These are phyloP conservation scores for Colletotrichum camelliae DNA, from an alignment of 2,329 filamentous ascomycete genomes.

Conservation along the genomic window DNA sequence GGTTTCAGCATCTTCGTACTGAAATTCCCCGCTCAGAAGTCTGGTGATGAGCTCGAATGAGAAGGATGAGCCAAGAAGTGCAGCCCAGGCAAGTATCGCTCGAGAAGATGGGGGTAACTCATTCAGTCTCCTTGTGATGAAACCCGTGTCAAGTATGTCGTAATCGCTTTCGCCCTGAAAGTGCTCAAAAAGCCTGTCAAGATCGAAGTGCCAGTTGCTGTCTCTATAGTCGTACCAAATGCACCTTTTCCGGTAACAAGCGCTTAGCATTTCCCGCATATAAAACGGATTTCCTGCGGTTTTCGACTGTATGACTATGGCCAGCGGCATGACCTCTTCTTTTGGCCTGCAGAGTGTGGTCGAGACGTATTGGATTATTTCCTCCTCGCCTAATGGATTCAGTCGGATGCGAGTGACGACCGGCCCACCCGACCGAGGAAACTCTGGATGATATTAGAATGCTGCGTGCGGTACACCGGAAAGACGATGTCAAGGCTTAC, in stretches of 20 bases:
- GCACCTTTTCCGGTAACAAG: constrained; percentile 84
- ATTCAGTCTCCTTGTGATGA: constrained; percentile 77
- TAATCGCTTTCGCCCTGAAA: constrained; percentile 82
- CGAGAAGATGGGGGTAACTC: constrained; percentile 79
- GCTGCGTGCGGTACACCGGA: not conserved
- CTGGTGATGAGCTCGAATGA: constrained; percentile 82
- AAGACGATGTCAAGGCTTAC: constrained; percentile 32
- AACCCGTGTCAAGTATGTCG: constrained; percentile 80
- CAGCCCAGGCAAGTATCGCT: constrained; percentile 84
- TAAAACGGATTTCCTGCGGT: constrained; percentile 90
- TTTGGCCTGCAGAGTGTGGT: constrained; percentile 77
- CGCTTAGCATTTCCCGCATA: constrained; percentile 87
- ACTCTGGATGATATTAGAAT: constrained; percentile 40
- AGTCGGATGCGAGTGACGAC: constrained; percentile 75
- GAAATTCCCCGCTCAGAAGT: constrained; percentile 77
- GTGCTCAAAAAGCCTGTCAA: constrained; percentile 85
- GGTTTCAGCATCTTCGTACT: constrained; percentile 56
- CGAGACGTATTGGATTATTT: constrained; percentile 83
- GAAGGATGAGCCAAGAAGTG: constrained; percentile 81
- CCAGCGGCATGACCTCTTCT: constrained; percentile 77
- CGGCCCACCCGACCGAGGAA: constrained; percentile 51
- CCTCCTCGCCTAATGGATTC: constrained; percentile 74
- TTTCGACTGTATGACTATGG: constrained; percentile 87
- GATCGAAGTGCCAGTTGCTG: constrained; percentile 82
- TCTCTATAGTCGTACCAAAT: constrained; percentile 91